These are phyloP conservation scores for Colletotrichum godetiae DNA, from an alignment of 2,329 filamentous ascomycete genomes.

Conservation along the genomic window DNA sequence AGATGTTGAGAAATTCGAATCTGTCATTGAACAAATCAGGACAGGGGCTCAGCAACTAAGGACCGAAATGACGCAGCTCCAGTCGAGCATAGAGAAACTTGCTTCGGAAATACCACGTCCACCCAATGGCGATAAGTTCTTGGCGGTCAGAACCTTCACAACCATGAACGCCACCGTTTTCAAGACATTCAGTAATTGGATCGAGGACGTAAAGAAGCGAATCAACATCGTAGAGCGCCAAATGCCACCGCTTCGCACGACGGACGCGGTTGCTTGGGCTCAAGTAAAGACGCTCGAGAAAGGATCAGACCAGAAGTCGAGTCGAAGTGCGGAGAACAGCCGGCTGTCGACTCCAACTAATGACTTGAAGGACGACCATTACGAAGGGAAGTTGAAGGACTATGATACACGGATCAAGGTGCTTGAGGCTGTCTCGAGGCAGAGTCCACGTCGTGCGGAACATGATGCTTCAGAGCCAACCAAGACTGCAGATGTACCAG, in stretches of 20 bases:
- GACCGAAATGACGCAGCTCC: not conserved
- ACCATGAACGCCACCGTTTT: not conserved
- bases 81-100: not conserved
- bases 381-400: constrained; percentile 13
- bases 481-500: not conserved
- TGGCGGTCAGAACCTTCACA: not conserved
- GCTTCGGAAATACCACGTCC: not conserved
- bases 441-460: not conserved
- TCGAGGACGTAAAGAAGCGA: constrained; percentile 8
- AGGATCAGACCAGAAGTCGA: not conserved
- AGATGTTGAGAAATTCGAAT: not conserved
- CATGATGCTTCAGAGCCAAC: not conserved
- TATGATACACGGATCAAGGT: constrained; percentile 8
- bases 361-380: not conserved
- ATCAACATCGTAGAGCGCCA: not conserved
- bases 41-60: not conserved
- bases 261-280: no score
- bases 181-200: not conserved
- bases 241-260: not conserved
- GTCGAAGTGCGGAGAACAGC: not conserved
- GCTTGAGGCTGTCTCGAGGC: constrained; percentile 3
- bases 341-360: not conserved
- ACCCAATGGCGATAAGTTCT: constrained; percentile 9
- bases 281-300: not conserved
- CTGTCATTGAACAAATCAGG: not conserved